Conservation (phyloP, 371 early-diverging fungal species). For the Apophysomyces trapeziformis region DNA sequence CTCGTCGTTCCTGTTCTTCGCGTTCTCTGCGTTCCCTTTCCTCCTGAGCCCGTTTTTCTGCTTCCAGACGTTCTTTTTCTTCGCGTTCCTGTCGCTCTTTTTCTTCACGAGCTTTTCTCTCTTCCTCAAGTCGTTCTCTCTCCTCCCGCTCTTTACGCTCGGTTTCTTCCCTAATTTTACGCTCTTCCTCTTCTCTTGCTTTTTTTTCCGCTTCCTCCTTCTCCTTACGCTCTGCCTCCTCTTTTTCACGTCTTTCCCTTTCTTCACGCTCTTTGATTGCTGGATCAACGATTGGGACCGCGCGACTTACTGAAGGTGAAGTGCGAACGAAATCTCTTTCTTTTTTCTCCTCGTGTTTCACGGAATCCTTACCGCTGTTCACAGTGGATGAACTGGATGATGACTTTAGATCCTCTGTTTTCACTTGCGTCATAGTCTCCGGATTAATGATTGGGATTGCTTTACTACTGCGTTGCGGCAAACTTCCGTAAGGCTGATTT, state of each 20-base stretch:
- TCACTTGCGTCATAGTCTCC: constrained; percentile 69
- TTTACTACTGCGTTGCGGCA: constrained; percentile 46
- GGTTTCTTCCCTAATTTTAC: constrained; percentile 42
- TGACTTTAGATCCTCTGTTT: constrained; percentile 38
- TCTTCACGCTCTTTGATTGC: constrained; percentile 55
- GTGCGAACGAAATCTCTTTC: constrained; percentile 40
- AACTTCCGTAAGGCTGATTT: background rate
- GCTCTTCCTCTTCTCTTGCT: constrained; percentile 22
- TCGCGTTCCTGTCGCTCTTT: constrained; percentile 28
- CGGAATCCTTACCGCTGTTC: constrained; percentile 28
- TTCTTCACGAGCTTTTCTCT: constrained; percentile 33
- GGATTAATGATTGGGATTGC: constrained; percentile 80
- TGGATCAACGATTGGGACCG: constrained; percentile 70
- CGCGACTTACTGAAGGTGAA: constrained; percentile 46
- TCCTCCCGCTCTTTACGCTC: constrained; percentile 43
- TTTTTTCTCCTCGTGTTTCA: constrained; percentile 40
- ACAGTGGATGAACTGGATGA: constrained; percentile 26
- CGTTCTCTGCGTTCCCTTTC: constrained; percentile 20
- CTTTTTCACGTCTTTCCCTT: constrained; percentile 46
- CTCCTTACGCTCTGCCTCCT: constrained; percentile 46
- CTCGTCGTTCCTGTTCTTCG: constrained; percentile 12
- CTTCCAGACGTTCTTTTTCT: constrained; percentile 11
- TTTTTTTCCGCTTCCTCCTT: constrained; percentile 35
- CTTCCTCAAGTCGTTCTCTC: constrained; percentile 13
- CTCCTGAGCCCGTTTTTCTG: constrained; percentile 17